Conservation (phyloP, 495 filamentous ascomycete species). For the Aspergillus funiculosus region DNA sequence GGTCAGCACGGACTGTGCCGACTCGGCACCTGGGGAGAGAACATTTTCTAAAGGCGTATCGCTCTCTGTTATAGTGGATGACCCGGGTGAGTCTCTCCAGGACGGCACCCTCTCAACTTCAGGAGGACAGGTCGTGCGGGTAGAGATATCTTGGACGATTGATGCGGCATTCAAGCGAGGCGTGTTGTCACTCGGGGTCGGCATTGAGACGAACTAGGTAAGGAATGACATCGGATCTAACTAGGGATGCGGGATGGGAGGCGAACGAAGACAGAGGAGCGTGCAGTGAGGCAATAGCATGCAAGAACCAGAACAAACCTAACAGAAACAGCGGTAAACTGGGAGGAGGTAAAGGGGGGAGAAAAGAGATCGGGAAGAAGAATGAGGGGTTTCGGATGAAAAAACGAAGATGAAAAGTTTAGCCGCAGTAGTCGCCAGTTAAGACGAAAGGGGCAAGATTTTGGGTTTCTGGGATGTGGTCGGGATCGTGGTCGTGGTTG, state of each 20-base stretch:
- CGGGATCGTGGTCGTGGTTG: no score
- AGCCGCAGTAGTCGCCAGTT: conserved; percentile 11
- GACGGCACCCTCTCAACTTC: conserved; percentile 42
- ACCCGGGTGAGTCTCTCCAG: conserved; percentile 37
- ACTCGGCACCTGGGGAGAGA: conserved; percentile 25
- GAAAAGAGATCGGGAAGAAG: conserved; percentile 13
- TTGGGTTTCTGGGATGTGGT: no score
- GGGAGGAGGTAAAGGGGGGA: conserved; percentile 8
- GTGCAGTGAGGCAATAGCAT: conserved; percentile 10
- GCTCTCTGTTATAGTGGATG: conserved; percentile 17
- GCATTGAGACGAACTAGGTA: conserved; percentile 48
- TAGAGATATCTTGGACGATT: conserved; percentile 44
- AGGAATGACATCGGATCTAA: conserved; percentile 39
- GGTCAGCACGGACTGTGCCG: conserved; percentile 28
- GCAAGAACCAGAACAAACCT: conserved; percentile 8
- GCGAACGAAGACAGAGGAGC: conserved; percentile 8
- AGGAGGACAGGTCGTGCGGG: conserved; percentile 54
- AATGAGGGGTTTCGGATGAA: conserved; percentile 13
- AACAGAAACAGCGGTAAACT: neutral
- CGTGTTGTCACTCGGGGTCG: conserved; percentile 51
- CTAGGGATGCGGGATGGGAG: conserved; percentile 9
- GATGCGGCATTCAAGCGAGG: conserved; percentile 37
- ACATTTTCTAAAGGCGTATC: conserved; percentile 26
- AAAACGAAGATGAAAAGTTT: conserved; percentile 17
- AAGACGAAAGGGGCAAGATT: no score